A percentile compares a stretch with the other conserved stretches of the same genome.
phyloP scores from a whole-genome alignment of 2,329 filamentous ascomycete genomes.

The Scorias spongiosa region DNA sequence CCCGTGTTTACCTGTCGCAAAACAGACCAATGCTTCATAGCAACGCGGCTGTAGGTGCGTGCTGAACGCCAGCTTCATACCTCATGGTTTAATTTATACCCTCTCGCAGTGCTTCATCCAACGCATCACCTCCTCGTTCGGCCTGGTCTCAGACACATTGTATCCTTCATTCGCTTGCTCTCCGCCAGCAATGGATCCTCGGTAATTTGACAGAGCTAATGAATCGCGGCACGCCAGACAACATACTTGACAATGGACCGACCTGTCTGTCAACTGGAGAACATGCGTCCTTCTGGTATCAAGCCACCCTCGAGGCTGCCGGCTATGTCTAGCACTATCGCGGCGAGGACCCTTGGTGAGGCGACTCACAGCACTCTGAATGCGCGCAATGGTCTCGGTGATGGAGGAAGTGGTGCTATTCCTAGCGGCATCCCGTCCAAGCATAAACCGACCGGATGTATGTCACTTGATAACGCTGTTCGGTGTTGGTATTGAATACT shows the following conservation, averaged over 20 bases:
- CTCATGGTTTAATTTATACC: too few species aligned
- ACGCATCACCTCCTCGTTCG: too few species aligned
- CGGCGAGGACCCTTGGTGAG: slow-evolving; percentile 11
- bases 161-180: too few species aligned
- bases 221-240: too few species aligned
- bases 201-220: too few species aligned
- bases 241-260: slow-evolving; percentile 12
- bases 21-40: not conserved
- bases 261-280: slow-evolving; percentile 16
- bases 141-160: too few species aligned
- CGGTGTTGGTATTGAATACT: not conserved
- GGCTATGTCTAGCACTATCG: slow-evolving; percentile 6
- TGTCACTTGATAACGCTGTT: slow-evolving; percentile 6
- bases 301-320: slow-evolving; percentile 18
- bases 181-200: too few species aligned
- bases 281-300: slow-evolving; percentile 17
- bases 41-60: not conserved
- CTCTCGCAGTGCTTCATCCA: too few species aligned
- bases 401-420: slow-evolving; percentile 7
- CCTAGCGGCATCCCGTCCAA: slow-evolving; percentile 21
- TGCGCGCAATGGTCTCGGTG: slow-evolving; percentile 26
- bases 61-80: too few species aligned
- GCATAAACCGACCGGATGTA: slow-evolving; percentile 37
- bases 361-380: slow-evolving; percentile 29
- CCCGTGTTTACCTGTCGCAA: not conserved